Evolutionary conservation across 768 basidiomycete genomes (phyloP).

Genomic region (Amanita rubescens): DNA sequence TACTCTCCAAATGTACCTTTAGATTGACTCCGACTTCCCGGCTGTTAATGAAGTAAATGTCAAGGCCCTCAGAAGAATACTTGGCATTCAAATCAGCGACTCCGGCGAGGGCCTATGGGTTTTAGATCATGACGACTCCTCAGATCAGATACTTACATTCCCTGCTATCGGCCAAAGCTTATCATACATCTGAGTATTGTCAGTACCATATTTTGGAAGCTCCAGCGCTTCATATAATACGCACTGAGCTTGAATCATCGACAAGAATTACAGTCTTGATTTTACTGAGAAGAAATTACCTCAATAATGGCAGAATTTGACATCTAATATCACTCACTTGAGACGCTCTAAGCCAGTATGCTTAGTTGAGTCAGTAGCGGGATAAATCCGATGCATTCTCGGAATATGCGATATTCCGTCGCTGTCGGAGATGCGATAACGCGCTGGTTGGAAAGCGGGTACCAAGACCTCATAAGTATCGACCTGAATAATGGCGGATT

Average conservation of each 20-base stretch:
- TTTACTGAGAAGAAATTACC: constrained; percentile 4
- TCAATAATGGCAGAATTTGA: neutral
- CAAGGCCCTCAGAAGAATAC: constrained; percentile 42
- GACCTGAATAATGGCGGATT: constrained; percentile 7
- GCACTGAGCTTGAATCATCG: constrained; percentile 18
- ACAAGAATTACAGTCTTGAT: constrained; percentile 17
- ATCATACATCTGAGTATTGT: constrained; percentile 13
- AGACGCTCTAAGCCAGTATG: constrained; percentile 8
- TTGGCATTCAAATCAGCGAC: constrained; percentile 9
- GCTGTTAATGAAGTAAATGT: constrained; percentile 54
- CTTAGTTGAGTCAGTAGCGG: neutral
- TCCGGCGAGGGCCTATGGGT: constrained; percentile 7
- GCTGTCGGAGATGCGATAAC: constrained; percentile 11
- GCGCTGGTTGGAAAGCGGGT: constrained; percentile 13
- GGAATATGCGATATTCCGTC: constrained; percentile 10
- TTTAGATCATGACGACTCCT: neutral
- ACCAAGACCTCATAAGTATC: constrained; percentile 18
- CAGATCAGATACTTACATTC: constrained; percentile 7
- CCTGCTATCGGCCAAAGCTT: constrained; percentile 14
- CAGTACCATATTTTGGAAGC: neutral
- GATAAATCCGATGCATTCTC: constrained; percentile 7
- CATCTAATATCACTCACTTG: constrained; percentile 5
- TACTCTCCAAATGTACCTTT: neutral
- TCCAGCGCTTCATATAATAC: neutral
- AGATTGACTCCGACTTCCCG: neutral